Percentiles rank a stretch among this genome's conserved stretches.
Conservation (phyloP, 139 green algal species). For the Volvox reticuliferus region DNA sequence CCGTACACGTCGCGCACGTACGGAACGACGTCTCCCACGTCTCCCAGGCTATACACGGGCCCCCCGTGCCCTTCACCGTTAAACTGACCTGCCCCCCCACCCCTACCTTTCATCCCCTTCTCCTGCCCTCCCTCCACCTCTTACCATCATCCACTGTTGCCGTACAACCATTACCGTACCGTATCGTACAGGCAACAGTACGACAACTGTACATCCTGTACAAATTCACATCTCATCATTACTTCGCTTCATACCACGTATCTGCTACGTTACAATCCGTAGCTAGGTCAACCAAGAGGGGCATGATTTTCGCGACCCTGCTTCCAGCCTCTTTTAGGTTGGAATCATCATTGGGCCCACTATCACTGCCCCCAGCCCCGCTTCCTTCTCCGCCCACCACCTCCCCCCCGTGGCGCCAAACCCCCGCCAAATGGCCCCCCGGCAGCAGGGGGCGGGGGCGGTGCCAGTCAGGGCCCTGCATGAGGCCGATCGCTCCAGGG, state of each 20-base stretch:
- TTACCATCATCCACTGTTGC: background rate
- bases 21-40: background rate
- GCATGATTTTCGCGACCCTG: constrained; percentile 52
- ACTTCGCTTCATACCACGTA: constrained; percentile 99
- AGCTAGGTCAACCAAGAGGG: constrained; percentile 86
- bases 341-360: too few species aligned
- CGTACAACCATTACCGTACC: background rate
- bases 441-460: background rate
- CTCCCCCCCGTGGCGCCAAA: constrained; percentile 5
- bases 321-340: too few species aligned
- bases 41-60: background rate
- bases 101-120: background rate
- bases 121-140: background rate
- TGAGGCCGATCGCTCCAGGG: background rate
- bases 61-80: background rate
- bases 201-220: background rate
- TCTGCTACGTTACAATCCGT: constrained; percentile 93
- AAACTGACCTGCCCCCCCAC: background rate
- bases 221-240: background rate
- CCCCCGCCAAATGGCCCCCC: constrained; percentile 19
- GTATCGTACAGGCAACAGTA: background rate
- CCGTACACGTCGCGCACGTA: too few species aligned
- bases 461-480: constrained; percentile 20
- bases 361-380: constrained; percentile 40
- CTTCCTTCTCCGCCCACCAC: background rate